A percentile compares a stretch with the other conserved stretches of the same genome.
Evolutionary conservation across 768 basidiomycete species (phyloP).

Genomic region (Auricularia heimuer): DNA sequence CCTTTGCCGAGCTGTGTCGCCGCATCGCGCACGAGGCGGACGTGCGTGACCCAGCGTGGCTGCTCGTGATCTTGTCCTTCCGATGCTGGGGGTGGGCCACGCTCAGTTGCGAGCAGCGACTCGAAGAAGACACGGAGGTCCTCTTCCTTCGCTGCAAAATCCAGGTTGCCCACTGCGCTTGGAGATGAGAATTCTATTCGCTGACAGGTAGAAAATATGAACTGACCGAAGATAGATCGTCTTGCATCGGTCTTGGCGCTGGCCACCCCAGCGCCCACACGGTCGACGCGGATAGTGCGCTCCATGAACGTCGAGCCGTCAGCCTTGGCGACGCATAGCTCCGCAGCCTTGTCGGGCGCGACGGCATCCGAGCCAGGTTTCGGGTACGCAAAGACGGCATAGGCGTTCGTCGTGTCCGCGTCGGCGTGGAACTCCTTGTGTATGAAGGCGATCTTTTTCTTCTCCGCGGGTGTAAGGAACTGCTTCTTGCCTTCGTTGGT

Average conservation of each 20-base stretch:
- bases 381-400: conserved; percentile 81
- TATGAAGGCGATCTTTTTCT: conserved; percentile 91
- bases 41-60: conserved; percentile 62
- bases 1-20: conserved; percentile 93
- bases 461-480: conserved; percentile 72
- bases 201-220: neutral
- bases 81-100: conserved; percentile 40
- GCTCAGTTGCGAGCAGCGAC: conserved; percentile 56
- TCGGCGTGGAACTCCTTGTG: conserved; percentile 80
- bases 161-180: conserved; percentile 69
- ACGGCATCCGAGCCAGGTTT: conserved; percentile 17
- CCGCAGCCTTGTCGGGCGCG: conserved; percentile 58
- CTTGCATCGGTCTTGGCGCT: neutral
- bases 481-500: conserved; percentile 42
- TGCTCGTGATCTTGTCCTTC: conserved; percentile 19
- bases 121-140: conserved; percentile 85
- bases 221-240: neutral
- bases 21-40: conserved; percentile 82
- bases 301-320: conserved; percentile 70
- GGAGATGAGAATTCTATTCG: neutral
- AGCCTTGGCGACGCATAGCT: conserved; percentile 42
- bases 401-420: conserved; percentile 72
- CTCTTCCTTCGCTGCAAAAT: conserved; percentile 86
- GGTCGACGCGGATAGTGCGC: conserved; percentile 71
- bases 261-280: conserved; percentile 31